These are phyloP conservation scores for Kurtzmaniella quercitrusa DNA, from an alignment of 1,139 yeast species.

Conservation along the genomic window DNA sequence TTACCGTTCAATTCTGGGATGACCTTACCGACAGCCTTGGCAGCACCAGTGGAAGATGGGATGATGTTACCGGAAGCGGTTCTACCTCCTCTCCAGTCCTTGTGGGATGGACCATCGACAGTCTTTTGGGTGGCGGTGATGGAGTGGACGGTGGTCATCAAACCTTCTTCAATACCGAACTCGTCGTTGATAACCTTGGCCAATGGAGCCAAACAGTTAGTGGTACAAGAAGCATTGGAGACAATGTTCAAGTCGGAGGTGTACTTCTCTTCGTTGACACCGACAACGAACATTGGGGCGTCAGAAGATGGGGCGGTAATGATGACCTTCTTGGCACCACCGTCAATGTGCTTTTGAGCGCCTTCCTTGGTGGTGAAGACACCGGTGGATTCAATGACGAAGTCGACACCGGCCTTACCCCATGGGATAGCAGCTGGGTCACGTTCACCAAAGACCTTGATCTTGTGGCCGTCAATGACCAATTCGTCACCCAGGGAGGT, in stretches of 20 bases:
- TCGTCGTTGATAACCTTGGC: slow-evolving; percentile 79
- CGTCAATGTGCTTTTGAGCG: slow-evolving; percentile 76
- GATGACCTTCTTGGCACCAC: slow-evolving; percentile 87
- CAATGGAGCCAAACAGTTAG: slow-evolving; percentile 86
- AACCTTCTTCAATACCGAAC: slow-evolving; percentile 81
- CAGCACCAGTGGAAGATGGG: slow-evolving; percentile 91
- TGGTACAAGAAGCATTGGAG: slow-evolving; percentile 87
- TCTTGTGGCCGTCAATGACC: slow-evolving; percentile 64
- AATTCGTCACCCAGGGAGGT: slow-evolving; percentile 50
- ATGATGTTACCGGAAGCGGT: slow-evolving; percentile 87
- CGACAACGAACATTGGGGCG: slow-evolving; percentile 86
- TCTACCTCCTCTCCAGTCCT: slow-evolving; percentile 96
- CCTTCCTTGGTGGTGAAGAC: slow-evolving; percentile 76
- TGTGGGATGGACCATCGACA: slow-evolving; percentile 88
- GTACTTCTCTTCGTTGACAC: slow-evolving; percentile 76
- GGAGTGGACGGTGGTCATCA: slow-evolving; percentile 90
- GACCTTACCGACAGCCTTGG: slow-evolving; percentile 90
- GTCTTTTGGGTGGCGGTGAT: slow-evolving; percentile 90
- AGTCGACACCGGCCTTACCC: slow-evolving; percentile 74
- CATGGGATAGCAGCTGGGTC: slow-evolving; percentile 81
- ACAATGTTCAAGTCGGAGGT: slow-evolving; percentile 65
- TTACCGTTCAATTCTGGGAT: slow-evolving; percentile 85
- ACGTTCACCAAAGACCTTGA: slow-evolving; percentile 68
- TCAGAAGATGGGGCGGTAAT: slow-evolving; percentile 86
- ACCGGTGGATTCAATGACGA: slow-evolving; percentile 85